Evolutionary conservation across 2,329 filamentous ascomycete genomes (phyloP).

Genomic region (Didymella glomerata): DNA sequence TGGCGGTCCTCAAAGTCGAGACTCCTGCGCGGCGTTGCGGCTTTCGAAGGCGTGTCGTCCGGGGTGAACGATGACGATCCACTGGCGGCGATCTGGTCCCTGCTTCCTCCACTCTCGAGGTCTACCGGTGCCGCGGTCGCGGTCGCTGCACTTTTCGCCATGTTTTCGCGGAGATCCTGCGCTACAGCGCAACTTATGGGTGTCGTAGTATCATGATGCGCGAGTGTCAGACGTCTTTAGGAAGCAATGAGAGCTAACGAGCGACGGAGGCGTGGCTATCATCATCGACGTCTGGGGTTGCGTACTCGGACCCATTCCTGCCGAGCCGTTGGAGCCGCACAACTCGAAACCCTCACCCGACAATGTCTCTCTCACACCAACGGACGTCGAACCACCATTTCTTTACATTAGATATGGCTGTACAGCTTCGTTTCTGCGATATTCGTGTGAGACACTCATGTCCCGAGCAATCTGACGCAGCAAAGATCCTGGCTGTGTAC

Average conservation of each 20-base stretch:
- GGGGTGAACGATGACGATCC: conserved; percentile 11
- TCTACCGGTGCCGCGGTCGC: conserved; percentile 15
- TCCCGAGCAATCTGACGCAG: not conserved
- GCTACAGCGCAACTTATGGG: conserved; percentile 1
- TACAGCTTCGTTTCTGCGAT: too few species aligned
- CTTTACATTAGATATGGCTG: too few species aligned
- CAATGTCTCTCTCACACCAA: not conserved
- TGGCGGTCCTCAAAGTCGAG: conserved; percentile 11
- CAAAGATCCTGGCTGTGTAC: too few species aligned
- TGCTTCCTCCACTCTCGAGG: conserved; percentile 14
- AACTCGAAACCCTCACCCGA: not conserved
- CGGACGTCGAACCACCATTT: too few species aligned
- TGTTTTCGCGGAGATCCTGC: not conserved
- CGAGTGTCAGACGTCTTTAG: not conserved
- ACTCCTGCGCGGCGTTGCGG: conserved; percentile 9
- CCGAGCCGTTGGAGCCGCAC: conserved; percentile 10
- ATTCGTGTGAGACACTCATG: too few species aligned
- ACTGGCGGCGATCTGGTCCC: conserved; percentile 13
- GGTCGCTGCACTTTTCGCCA: conserved; percentile 11
- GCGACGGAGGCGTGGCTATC: conserved; percentile 4
- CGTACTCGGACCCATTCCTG: conserved; percentile 14
- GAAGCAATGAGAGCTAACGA: conserved; percentile 6
- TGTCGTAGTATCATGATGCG: conserved; percentile 9
- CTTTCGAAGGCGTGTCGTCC: conserved; percentile 11
- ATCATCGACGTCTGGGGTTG: conserved; percentile 21